Evolutionary conservation across 2,329 filamentous ascomycete species (phyloP), one percentile per base, ranked within the genome.

Genomic region (Phialophora verrucosa): DNA sequence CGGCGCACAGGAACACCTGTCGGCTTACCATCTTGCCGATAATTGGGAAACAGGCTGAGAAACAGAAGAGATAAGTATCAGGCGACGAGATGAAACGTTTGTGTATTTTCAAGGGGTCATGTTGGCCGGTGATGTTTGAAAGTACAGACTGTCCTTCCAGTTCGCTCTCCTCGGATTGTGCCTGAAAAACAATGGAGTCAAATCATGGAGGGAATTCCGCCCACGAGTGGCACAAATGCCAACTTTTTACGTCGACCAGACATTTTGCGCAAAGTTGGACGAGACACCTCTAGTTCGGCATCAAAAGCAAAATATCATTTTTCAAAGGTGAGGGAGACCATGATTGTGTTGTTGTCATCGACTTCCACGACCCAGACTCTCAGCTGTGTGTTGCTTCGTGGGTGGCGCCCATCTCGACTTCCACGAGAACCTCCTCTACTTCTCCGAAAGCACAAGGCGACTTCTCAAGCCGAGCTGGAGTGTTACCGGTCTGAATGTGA

Each of bases 101-200:
- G 42, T 1, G 17, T 29, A n/a, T 31, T 47, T 17, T 42, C 47
- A 51, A 53, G 44, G 27, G n/a, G 32, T 51, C 58, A 31, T 59
- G 32, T 58, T 44, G 44, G 29, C 14, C 10, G 53, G 17, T 11
- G 29, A 35, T 51, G 17, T 10, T 32, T 27, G 47, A 69, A 65
- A 60, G 64, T 66, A 67, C 67, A 69, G 53, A 8, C 25, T 69
- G 67, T 66, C 67, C 64, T 67, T 62, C 42, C 49, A 27, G 44
- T 23, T 47, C 55, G 29, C 20, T 42, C 32, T 31, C 38, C 29
- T 44, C 47, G 42, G 27, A 7, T 47, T 20, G 38, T n/a, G 14
- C 38, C 38, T 44, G 38, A 56, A 56, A 38, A 56, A 4, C 49
- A 25, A 27, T 17, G 55, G 31, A 58, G 35, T 27, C 35, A 44